phyloP scores from a whole-genome alignment of 208 protist genomes.

The Trypanosoma lewisi region DNA sequence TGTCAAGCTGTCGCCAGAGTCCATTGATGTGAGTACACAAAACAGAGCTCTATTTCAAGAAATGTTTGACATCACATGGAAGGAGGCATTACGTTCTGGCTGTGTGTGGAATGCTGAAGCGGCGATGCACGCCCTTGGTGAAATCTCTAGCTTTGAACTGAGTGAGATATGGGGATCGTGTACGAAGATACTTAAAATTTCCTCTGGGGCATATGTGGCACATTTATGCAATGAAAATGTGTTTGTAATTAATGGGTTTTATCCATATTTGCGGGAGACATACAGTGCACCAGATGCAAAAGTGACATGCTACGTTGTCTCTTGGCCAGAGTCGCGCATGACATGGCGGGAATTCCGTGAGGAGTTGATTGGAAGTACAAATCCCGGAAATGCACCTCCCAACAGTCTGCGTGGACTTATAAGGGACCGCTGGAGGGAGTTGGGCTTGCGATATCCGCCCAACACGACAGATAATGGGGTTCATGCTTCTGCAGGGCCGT shows the following conservation, averaged over 20 bases:
- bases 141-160: slow-evolving; percentile 33
- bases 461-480: slow-evolving; percentile 67
- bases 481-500: slow-evolving; percentile 54
- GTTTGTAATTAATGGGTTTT: slow-evolving; percentile 85
- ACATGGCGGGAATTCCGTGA: slow-evolving; percentile 51
- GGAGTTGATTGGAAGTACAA: slow-evolving; percentile 52
- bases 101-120: slow-evolving; percentile 70
- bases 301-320: slow-evolving; percentile 62
- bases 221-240: slow-evolving; percentile 24
- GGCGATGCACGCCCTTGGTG: slow-evolving; percentile 44
- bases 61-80: slow-evolving; percentile 54
- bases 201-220: slow-evolving; percentile 51
- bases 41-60: slow-evolving; percentile 36
- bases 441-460: slow-evolving; percentile 48
- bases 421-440: slow-evolving; percentile 41
- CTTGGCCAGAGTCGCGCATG: slow-evolving; percentile 48
- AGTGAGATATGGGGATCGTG: slow-evolving; percentile 37
- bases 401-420: slow-evolving; percentile 55
- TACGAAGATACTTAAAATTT: slow-evolving; percentile 32
- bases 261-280: slow-evolving; percentile 44
- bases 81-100: slow-evolving; percentile 38
- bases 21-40: slow-evolving; percentile 23
- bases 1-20: slow-evolving; percentile 26
- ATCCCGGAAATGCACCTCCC: slow-evolving; percentile 34
- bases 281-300: slow-evolving; percentile 36